A percentile compares a stretch with the other conserved stretches of the same genome.
phyloP scores from a whole-genome alignment of 2,329 filamentous ascomycete genomes.

The Talaromyces albobiverticillius region DNA sequence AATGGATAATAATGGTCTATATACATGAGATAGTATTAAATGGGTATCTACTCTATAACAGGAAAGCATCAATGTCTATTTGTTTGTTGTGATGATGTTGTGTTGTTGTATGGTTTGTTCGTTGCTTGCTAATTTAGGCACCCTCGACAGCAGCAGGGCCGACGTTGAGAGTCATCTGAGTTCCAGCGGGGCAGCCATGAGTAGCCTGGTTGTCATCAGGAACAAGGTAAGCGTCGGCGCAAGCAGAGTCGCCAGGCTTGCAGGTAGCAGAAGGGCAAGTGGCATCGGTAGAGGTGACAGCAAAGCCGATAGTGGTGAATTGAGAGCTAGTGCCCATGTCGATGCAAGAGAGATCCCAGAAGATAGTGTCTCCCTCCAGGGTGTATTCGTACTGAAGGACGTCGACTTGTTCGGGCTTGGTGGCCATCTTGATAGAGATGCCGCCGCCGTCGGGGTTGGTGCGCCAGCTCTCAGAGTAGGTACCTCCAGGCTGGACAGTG shows the following conservation, averaged over 20 bases:
- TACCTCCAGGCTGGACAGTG: constrained; percentile 32
- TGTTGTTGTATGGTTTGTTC: not conserved
- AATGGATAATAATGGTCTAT: not conserved
- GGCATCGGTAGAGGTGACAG: constrained; percentile 26
- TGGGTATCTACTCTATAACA: too few species aligned
- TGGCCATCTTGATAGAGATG: constrained; percentile 42
- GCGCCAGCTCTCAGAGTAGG: constrained; percentile 33
- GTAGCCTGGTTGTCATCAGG: constrained; percentile 42
- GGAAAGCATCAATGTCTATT: too few species aligned
- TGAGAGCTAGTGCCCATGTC: constrained; percentile 29
- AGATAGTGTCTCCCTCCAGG: constrained; percentile 29
- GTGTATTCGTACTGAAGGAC: constrained; percentile 46
- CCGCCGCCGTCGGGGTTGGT: constrained; percentile 38
- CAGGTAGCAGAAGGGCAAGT: constrained; percentile 37
- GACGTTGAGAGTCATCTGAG: constrained; percentile 33
- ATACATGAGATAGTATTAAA: not conserved
- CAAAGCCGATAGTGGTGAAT: constrained; percentile 35
- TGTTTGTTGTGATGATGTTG: not conserved
- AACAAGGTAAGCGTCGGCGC: constrained; percentile 39
- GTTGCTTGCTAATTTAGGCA: not conserved
- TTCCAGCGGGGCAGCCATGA: constrained; percentile 38
- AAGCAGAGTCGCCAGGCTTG: constrained; percentile 32
- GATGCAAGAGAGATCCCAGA: constrained; percentile 40
- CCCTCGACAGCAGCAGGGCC: constrained; percentile 19
- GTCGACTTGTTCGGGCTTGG: constrained; percentile 28